Percentiles rank a stretch among this genome's conserved stretches.
phyloP scores from a whole-genome alignment of 78 protist species.

The Pigoraptor vietnamica region DNA sequence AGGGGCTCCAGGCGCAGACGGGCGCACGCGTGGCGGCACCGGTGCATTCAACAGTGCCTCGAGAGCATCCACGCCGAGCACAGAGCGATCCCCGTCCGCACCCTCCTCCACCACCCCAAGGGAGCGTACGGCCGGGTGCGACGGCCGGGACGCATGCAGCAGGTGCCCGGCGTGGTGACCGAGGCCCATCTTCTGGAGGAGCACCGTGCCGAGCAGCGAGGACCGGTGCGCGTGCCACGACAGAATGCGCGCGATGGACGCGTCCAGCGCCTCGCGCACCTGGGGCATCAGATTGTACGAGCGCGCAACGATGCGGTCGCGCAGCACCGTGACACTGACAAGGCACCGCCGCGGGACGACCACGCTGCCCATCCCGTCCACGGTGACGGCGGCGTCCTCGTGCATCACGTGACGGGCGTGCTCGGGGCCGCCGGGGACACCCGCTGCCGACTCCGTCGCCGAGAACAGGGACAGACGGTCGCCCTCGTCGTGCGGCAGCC shows the following conservation, averaged over 20 bases:
- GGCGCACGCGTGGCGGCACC: not conserved
- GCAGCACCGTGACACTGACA: not conserved
- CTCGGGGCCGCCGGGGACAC: not conserved
- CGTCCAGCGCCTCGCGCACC: not conserved
- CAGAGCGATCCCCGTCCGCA: not conserved
- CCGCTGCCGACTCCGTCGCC: not conserved
- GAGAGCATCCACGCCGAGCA: not conserved
- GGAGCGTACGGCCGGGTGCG: not conserved
- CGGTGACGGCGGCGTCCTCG: not conserved
- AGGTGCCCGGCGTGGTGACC: not conserved
- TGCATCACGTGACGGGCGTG: not conserved
- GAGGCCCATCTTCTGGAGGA: not conserved
- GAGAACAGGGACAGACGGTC: not conserved
- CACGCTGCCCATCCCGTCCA: not conserved
- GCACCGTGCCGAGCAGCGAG: not conserved
- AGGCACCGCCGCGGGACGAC: not conserved
- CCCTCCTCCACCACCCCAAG: not conserved
- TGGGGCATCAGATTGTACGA: not conserved
- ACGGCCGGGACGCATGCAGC: not conserved
- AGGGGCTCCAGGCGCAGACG: not conserved
- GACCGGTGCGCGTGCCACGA: not conserved
- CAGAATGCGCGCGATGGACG: not conserved
- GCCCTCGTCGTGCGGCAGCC: not conserved
- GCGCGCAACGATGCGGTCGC: not conserved
- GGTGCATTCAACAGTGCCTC: not conserved